These are phyloP conservation scores for Polytolypa hystricis DNA, from an alignment of 2,329 filamentous ascomycete species.

Conservation along the genomic window DNA sequence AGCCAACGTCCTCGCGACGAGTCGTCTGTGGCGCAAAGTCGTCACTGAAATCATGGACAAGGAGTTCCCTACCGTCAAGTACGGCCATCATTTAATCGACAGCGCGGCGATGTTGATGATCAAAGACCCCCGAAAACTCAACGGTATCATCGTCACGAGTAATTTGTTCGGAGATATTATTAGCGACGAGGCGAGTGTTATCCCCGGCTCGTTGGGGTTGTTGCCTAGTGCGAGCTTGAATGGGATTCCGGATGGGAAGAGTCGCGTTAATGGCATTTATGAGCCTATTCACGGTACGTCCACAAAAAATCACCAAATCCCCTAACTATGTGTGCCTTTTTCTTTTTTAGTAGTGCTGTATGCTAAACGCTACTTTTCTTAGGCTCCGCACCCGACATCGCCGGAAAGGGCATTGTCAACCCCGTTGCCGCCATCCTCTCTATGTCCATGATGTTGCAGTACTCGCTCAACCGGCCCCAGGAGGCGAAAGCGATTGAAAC, in stretches of 20 bases:
- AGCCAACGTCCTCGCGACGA: constrained; percentile 90
- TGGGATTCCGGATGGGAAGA: constrained; percentile 56
- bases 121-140: constrained; percentile 79
- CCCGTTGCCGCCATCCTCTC: constrained; percentile 86
- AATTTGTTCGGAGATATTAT: constrained; percentile 97
- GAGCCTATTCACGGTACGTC: constrained; percentile 82
- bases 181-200: constrained; percentile 87
- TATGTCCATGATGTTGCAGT: constrained; percentile 90
- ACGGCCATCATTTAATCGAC: constrained; percentile 87
- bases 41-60: constrained; percentile 73
- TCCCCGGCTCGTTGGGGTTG: constrained; percentile 80
- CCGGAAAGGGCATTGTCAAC: constrained; percentile 76
- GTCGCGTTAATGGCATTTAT: constrained; percentile 87
- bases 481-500: constrained; percentile 71
- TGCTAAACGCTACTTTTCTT: constrained; percentile 1
- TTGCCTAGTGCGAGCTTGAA: constrained; percentile 79
- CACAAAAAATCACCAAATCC: too few species aligned
- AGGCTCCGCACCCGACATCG: constrained; percentile 89
- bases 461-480: constrained; percentile 69
- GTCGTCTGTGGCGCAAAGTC: constrained; percentile 77
- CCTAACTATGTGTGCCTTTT: constrained; percentile 4
- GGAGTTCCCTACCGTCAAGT: constrained; percentile 77
- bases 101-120: constrained; percentile 96
- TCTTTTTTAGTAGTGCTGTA: background rate
- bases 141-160: constrained; percentile 83